Base-by-base conservation (phyloP, 2,329 filamentous ascomycete species). In the Ciborinia camelliae region DNA sequence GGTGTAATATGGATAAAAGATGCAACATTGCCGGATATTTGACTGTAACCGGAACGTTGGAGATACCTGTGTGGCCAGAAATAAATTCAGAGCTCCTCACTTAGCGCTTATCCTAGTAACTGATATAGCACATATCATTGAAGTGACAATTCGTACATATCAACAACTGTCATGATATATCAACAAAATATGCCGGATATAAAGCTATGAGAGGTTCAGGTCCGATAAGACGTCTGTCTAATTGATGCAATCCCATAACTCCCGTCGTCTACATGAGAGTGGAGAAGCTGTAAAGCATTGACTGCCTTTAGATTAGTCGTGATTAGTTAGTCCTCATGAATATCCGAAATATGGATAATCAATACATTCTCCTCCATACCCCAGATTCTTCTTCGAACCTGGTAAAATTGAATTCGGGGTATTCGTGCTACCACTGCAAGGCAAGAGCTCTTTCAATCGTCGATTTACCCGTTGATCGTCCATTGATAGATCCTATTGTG, bases 51-150 rank as follows among this genome's bases (percentile, higher is more conserved):
- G 14, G n/a, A 14, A 58, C n/a, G 41, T 47, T 59, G 41, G 35
- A 35, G 28, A 47, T 47, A 35, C 12, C 41, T 47, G 28, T 45
- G n/a, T 58, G 55, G 41, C 28, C 35, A 47, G 28, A 5, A 43
- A 28, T 23, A 52, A 53, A 4, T 30, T 32, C 26, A 32, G 15
- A 47, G 32, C 43, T 43, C 30, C 30, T 35, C 43, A 60, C n/a
- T 37, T 60, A 35, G 30, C 12, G 15, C 41, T 32, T 59, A 59
- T 35, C n/a, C 41, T 35, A 30, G 58, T 30, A 15, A 51, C 18
- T 51, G 58, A n/a, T 50, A 51, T 37, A 62, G 39, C 23, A n/a
- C n/a, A 54, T n/a, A 58, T 58, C 41, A n/a, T 28, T 48, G 45
- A n/a, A 60, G 45, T 51, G 45, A 37, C 7, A 47, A 58, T 23